phyloP scores from a whole-genome alignment of 2,329 filamentous ascomycete genomes.

The Paradendryphiella salina region DNA sequence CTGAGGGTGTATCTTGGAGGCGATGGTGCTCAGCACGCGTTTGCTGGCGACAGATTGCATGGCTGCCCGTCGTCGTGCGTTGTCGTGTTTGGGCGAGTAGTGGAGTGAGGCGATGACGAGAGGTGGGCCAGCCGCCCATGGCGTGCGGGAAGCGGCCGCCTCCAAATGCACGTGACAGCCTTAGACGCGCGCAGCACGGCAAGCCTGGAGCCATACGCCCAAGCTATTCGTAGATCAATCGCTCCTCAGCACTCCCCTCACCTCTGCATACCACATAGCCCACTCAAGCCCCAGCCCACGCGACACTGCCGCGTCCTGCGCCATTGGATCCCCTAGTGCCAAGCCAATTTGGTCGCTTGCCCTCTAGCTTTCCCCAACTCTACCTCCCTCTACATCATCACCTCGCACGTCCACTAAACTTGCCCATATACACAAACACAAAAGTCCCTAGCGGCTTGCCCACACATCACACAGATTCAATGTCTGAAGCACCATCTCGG shows the following conservation, averaged over 20 bases:
- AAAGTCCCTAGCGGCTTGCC: conserved; percentile 28
- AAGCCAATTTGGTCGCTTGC: conserved; percentile 36
- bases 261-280: conserved; percentile 17
- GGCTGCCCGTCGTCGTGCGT: conserved; percentile 3
- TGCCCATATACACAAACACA: conserved; percentile 29
- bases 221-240: conserved; percentile 11
- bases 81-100: conserved; percentile 1
- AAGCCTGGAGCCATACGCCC: conserved; percentile 9
- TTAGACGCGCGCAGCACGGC: conserved; percentile 16
- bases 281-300: conserved; percentile 19
- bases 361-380: conserved; percentile 38
- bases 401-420: conserved; percentile 30
- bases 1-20: conserved; percentile 58
- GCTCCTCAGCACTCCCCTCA: conserved; percentile 14
- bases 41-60: conserved; percentile 58
- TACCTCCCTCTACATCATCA: conserved; percentile 42
- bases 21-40: conserved; percentile 48
- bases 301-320: conserved; percentile 27
- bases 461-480: conserved; percentile 58
- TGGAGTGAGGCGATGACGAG: conserved; percentile 14
- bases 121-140: conserved; percentile 10
- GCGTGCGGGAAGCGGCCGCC: conserved; percentile 10
- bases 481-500: conserved; percentile 94
- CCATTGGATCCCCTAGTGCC: conserved; percentile 29
- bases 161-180: conserved; percentile 13